Evolutionary conservation across 495 filamentous ascomycete genomes (phyloP), one percentile per base, ranked within the genome.

Genomic region (Schizothecium vesticola): DNA sequence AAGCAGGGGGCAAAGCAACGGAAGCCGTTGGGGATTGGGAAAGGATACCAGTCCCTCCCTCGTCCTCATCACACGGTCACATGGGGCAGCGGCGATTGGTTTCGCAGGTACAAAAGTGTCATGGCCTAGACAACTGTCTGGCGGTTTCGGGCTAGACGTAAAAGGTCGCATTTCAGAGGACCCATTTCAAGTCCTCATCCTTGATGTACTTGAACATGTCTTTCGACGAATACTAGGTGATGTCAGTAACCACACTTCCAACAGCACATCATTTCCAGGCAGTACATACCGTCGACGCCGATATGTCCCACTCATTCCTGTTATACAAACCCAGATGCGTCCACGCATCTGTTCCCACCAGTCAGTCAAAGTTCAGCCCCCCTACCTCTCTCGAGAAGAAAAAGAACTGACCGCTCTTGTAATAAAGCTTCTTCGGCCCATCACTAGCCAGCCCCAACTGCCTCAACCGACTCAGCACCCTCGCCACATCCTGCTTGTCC

Each of bases 281-380:
- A 12, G 12, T 22, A 31, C 71, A 61, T 60, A 77, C 73, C 67
- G 86, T 74, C 10, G 85, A 88, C 51, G 90, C 87, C 73, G 83
- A 85, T 59, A 96, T 79, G 31, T 85, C 85, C 80, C 87, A 94
- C 9, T 84, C 76, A 77, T 95, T 97, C 11, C 84, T 82, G 1
- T 81, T 79, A 51, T 82, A 84, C 36, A 96, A 87, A 11, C 86
- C 86, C 28, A 96, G 79, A 71, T 89, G 79, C 1, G 93, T 94
- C 70, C 86, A 94, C 0, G 87, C 90, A 83, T 96, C 92, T 82
- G 22, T 61, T 26, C 19, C 28, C 23, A 56, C 72, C 43, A 74
- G 69, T 51, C 19, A 51, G 43, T 51, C 43, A 51, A 51, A 51
- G 16, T 51, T 51, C 33, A 51, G 16, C 5, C 43, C 43, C 16